These are phyloP conservation scores for Botrytis galanthina DNA, from an alignment of 2,329 filamentous ascomycete species.

Conservation along the genomic window DNA sequence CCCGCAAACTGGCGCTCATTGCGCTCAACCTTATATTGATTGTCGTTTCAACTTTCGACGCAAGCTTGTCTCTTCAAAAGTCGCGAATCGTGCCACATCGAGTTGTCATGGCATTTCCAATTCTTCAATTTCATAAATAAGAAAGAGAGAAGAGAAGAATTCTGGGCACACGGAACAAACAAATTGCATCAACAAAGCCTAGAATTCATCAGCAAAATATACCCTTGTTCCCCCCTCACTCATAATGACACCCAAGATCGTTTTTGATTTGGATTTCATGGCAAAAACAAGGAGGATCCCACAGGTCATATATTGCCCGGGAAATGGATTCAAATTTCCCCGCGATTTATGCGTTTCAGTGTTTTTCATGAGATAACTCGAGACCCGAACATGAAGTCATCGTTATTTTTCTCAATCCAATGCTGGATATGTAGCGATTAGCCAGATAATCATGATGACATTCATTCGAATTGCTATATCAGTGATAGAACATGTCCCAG, in stretches of 20 bases:
- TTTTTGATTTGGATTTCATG: not conserved
- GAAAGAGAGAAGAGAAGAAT: not conserved
- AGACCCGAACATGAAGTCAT: slow-evolving; percentile 1
- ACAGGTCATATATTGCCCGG: not conserved
- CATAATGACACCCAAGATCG: not conserved
- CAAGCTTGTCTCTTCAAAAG: not conserved
- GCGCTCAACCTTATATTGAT: not conserved
- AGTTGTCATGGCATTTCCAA: not conserved
- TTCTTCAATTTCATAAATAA: not conserved
- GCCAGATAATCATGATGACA: not conserved
- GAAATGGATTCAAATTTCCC: not conserved
- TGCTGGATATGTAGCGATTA: not conserved
- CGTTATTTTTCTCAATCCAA: not conserved
- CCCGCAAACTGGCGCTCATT: not conserved
- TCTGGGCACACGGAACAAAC: not conserved
- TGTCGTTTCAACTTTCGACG: not conserved
- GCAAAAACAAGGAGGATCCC: slow-evolving; percentile 10
- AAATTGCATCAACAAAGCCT: not conserved
- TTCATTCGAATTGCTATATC: not conserved
- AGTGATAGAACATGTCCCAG: not conserved
- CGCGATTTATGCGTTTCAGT: not conserved
- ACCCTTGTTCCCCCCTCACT: not conserved
- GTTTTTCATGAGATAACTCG: not conserved
- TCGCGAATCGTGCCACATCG: not conserved
- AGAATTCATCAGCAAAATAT: not conserved